Evolutionary conservation across 1,284 basidiomycete species (phyloP), one percentile per base, ranked within the genome.

Genomic region (Cryptococcus maquisensis): DNA sequence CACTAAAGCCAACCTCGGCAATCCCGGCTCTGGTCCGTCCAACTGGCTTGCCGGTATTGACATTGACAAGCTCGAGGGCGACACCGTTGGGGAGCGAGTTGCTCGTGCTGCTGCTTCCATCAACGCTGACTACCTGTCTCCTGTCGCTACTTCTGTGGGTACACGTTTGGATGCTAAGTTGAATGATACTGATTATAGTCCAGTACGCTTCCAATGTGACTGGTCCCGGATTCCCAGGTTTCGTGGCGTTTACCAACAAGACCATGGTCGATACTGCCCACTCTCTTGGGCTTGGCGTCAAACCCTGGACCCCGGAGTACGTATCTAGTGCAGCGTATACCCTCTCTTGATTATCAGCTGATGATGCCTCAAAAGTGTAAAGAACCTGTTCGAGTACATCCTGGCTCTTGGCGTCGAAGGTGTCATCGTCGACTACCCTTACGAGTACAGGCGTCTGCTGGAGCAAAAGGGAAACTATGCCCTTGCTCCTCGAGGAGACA

Each of bases 251-350:
- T 65, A 83, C 82, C 3, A 87, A 84, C 3, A 74, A 79, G 63
- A 80, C 79, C 24, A 87, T 89, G 86, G 79, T 90, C 35, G 77
- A 81, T 41, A 78, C 79, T 52, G 84, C 87, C 0, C 86, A 87
- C 66, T 62, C 77, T 38, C 77, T 86, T 18, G 84, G 83, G 2
- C 68, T 89, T 66, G 60, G 69, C 15, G 84, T 90, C 48, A 83
- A 83, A 60, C 84, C 86, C 4, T 90, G 84, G 83, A 89, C 86
- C 16, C 85, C 87, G 60, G 65, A 83, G 60, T 61, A 49, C 54
- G 60, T 57, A 15, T 2, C 15, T 23, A 40, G 1, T 16, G 20
- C 52, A 18, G 6, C 37, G 35, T 38, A 28, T 42, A 21, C 16
- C 48, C 23, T 16, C 36, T 8, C 26, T 32, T 36, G 8, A n/a